These are phyloP conservation scores for Coprinellus aureogranulatus DNA, from an alignment of 768 basidiomycete genomes.

Conservation along the genomic window DNA sequence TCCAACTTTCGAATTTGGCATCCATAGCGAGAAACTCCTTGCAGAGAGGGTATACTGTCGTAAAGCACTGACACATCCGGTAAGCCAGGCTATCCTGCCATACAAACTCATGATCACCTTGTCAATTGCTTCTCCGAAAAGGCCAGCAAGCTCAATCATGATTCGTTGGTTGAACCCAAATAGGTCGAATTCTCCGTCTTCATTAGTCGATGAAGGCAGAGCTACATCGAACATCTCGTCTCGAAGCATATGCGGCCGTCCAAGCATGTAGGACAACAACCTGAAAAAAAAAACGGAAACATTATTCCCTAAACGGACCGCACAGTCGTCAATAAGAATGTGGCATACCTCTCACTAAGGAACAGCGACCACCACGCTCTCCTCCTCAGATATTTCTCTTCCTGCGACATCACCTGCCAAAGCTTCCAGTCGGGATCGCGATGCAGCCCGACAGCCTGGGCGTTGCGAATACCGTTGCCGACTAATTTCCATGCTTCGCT, in stretches of 20 bases:
- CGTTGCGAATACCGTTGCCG: conserved; percentile 38
- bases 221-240: conserved; percentile 37
- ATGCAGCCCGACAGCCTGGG: conserved; percentile 43
- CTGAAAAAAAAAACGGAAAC: conserved; percentile 20
- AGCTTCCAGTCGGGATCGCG: conserved; percentile 39
- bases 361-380: conserved; percentile 45
- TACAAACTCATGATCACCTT: conserved; percentile 26
- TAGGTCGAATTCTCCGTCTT: conserved; percentile 31
- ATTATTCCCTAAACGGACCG: conserved; percentile 9
- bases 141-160: conserved; percentile 35
- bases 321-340: conserved; percentile 1
- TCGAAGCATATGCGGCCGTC: conserved; percentile 43
- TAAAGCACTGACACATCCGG: conserved; percentile 31
- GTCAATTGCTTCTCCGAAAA: conserved; percentile 41
- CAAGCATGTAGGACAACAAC: conserved; percentile 42
- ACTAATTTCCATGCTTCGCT: conserved; percentile 51
- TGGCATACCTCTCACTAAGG: conserved; percentile 41
- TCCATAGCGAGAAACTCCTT: conserved; percentile 40
- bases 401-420: conserved; percentile 44
- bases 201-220: conserved; percentile 26
- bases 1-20: conserved; percentile 43
- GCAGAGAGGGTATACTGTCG: conserved; percentile 31
- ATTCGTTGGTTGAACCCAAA: conserved; percentile 35
- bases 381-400: conserved; percentile 39
- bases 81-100: conserved; percentile 9